phyloP scores from a whole-genome alignment of 2,329 filamentous ascomycete genomes.

The Penicillium sumatraense region DNA sequence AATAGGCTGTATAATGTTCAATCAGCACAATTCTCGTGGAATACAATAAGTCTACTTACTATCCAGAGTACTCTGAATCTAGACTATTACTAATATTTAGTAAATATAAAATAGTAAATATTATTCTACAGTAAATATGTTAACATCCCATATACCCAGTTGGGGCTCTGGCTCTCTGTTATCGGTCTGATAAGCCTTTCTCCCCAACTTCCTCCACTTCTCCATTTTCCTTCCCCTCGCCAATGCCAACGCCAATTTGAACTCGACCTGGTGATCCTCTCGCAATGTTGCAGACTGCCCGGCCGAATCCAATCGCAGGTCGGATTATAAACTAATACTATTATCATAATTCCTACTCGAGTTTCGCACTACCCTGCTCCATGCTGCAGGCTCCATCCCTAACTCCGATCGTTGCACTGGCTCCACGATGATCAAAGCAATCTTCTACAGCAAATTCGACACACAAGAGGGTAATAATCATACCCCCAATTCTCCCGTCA shows the following conservation, averaged over 20 bases:
- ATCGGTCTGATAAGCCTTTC: slow-evolving; percentile 7
- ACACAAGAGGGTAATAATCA: slow-evolving; percentile 56
- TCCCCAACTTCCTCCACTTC: background rate
- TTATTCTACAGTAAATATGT: too few relatives aligned
- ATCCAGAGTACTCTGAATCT: too few relatives aligned
- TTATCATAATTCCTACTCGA: background rate
- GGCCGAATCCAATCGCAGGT: background rate
- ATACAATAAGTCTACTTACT: too few relatives aligned
- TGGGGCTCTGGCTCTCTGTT: too few relatives aligned
- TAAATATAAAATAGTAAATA: too few relatives aligned
- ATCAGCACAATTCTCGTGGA: too few relatives aligned
- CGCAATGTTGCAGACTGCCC: background rate
- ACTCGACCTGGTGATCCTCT: too few relatives aligned
- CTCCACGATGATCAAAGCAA: slow-evolving; percentile 62
- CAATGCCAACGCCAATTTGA: background rate
- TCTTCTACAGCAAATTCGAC: slow-evolving; percentile 71
- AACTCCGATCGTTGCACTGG: slow-evolving; percentile 5
- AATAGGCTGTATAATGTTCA: too few relatives aligned
- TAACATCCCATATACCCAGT: too few relatives aligned
- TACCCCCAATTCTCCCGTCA: background rate
- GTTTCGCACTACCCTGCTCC: background rate
- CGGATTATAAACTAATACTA: background rate
- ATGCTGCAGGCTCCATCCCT: background rate
- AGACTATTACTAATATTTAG: too few relatives aligned
- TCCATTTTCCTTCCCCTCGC: background rate